phyloP scores from a whole-genome alignment of 2,329 filamentous ascomycete species.

The Xylariaceae sp. region DNA sequence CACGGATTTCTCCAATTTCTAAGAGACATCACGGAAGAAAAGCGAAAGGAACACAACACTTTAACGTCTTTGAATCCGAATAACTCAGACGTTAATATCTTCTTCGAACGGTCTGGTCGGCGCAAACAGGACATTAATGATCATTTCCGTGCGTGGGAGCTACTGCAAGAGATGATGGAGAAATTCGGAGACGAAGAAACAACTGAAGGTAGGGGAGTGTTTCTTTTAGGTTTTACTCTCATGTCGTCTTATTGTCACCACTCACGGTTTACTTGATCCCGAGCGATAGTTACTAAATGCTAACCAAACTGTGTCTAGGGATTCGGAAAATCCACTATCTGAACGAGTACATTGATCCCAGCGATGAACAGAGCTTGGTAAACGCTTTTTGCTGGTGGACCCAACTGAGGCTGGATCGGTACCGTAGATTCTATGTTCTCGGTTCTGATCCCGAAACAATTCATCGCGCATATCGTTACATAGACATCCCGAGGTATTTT shows the following conservation, averaged over 20 bases:
- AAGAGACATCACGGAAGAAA: constrained; percentile 33
- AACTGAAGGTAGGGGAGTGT: constrained; percentile 23
- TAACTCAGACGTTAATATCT: constrained; percentile 12
- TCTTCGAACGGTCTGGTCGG: constrained; percentile 17
- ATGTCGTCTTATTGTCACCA: not conserved
- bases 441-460: constrained; percentile 38
- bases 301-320: constrained; percentile 10
- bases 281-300: not conserved
- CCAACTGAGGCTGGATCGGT: constrained; percentile 42
- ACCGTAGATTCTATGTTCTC: constrained; percentile 50
- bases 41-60: constrained; percentile 22
- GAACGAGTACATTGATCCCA: constrained; percentile 44
- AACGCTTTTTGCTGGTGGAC: constrained; percentile 61
- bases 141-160: constrained; percentile 21
- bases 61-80: constrained; percentile 15
- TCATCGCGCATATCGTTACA: constrained; percentile 26
- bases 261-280: not conserved
- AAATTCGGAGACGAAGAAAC: constrained; percentile 31
- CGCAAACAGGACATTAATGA: constrained; percentile 20
- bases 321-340: constrained; percentile 40
- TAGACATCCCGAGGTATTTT: constrained; percentile 36
- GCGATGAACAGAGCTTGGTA: constrained; percentile 57
- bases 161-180: constrained; percentile 28
- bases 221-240: not conserved
- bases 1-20: constrained; percentile 35